These are phyloP conservation scores for Scleroderma bovista DNA, from an alignment of 768 basidiomycete species.

Conservation along the genomic window DNA sequence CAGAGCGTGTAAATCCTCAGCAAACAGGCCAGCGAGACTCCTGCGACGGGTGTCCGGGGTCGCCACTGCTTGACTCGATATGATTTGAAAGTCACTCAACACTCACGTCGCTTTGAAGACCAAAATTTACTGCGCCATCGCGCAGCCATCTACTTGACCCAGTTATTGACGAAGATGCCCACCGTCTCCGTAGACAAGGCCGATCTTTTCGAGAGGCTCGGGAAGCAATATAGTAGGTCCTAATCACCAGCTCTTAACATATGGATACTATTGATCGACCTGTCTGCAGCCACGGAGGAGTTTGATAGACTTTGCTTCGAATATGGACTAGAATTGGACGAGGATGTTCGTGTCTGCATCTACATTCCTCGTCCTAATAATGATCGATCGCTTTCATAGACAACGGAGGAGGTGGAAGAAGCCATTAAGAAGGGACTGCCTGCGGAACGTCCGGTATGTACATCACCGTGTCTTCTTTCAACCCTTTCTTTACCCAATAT, in stretches of 20 bases:
- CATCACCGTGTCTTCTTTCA: neutral
- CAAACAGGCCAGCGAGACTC: neutral
- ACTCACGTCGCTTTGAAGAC: too few relatives aligned
- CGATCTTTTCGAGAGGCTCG: slow-evolving; percentile 86
- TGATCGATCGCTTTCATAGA: slow-evolving; percentile 42
- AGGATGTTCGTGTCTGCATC: slow-evolving; percentile 65
- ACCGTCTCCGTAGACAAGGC: slow-evolving; percentile 95
- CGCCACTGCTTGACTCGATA: slow-evolving; percentile 2
- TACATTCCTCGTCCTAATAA: neutral
- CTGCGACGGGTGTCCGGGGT: slow-evolving; percentile 13
- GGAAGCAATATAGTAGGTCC: slow-evolving; percentile 68
- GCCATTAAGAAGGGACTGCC: slow-evolving; percentile 80
- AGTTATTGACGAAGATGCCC: slow-evolving; percentile 54
- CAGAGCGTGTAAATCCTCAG: too few relatives aligned
- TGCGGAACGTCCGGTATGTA: slow-evolving; percentile 72
- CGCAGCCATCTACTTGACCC: too few relatives aligned
- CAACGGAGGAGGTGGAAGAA: slow-evolving; percentile 81
- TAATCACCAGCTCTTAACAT: neutral
- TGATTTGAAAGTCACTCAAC: too few relatives aligned
- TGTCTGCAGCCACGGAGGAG: slow-evolving; percentile 73
- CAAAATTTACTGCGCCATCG: too few relatives aligned
- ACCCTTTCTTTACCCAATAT: slow-evolving; percentile 3
- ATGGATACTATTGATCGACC: slow-evolving; percentile 10
- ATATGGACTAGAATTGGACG: slow-evolving; percentile 95
- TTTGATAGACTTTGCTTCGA: slow-evolving; percentile 96